Evolutionary conservation across 805 yeast genomes (phyloP).

Genomic region (Nakazawaea holstii): DNA sequence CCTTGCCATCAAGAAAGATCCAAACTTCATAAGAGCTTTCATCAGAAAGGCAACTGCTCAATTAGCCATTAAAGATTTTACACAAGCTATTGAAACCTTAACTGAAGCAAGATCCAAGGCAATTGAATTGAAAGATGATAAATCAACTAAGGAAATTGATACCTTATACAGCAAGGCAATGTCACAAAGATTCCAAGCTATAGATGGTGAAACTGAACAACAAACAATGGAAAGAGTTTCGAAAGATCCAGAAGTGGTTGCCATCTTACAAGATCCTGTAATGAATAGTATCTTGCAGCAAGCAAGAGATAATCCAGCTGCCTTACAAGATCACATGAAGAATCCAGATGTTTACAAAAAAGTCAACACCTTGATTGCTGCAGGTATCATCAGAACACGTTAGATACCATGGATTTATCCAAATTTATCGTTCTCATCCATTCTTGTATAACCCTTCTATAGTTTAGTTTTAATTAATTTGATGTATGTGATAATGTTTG

Average conservation of each 20-base stretch:
- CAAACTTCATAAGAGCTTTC: slow-evolving; percentile 87
- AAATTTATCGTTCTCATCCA: too few species aligned
- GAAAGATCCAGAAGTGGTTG: slow-evolving; percentile 90
- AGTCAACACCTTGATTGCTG: slow-evolving; percentile 85
- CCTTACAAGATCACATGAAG: slow-evolving; percentile 95
- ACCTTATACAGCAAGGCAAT: slow-evolving; percentile 73
- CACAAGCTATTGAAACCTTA: slow-evolving; percentile 76
- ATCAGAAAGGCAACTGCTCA: slow-evolving; percentile 95
- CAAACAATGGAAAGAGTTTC: slow-evolving; percentile 87
- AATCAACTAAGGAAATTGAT: slow-evolving; percentile 71
- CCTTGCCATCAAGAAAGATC: slow-evolving; percentile 82
- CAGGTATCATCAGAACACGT: slow-evolving; percentile 93
- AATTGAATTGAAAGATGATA: slow-evolving; percentile 52
- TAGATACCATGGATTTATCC: too few species aligned
- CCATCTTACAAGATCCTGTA: slow-evolving; percentile 87
- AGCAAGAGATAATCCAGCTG: slow-evolving; percentile 94
- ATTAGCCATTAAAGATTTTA: slow-evolving; percentile 83
- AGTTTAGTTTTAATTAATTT: too few species aligned
- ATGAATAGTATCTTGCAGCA: slow-evolving; percentile 94
- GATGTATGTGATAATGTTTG: too few species aligned
- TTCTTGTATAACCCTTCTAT: too few species aligned
- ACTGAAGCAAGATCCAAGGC: slow-evolving; percentile 75
- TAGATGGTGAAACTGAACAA: slow-evolving; percentile 88
- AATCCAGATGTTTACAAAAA: slow-evolving; percentile 89
- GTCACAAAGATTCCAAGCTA: slow-evolving; percentile 72